phyloP scores from a whole-genome alignment of 2,329 filamentous ascomycete species.

The Alternaria consortialis region DNA sequence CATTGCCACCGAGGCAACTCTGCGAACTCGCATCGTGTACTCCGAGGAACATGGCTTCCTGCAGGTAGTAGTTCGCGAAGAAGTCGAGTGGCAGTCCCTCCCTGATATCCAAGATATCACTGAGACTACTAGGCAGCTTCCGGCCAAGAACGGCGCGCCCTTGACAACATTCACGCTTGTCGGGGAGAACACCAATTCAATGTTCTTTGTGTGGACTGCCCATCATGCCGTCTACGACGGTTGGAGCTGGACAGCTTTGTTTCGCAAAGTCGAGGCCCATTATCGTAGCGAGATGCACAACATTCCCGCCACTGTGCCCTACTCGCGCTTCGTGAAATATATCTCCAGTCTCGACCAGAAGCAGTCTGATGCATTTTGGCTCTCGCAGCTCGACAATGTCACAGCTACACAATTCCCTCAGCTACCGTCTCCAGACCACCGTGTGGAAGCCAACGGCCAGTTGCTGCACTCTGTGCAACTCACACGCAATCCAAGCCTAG shows the following conservation, averaged over 20 bases:
- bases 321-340: conserved; percentile 46
- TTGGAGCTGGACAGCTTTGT: conserved; percentile 41
- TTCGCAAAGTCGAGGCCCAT: conserved; percentile 38
- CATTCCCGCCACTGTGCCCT: conserved; percentile 33
- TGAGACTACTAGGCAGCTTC: conserved; percentile 38
- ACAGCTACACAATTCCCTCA: conserved; percentile 44
- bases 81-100: conserved; percentile 30
- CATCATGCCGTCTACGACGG: conserved; percentile 52
- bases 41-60: conserved; percentile 43
- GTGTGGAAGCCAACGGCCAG: conserved; percentile 42
- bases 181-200: conserved; percentile 18
- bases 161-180: conserved; percentile 28
- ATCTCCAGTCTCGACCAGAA: conserved; percentile 36
- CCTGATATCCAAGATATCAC: conserved; percentile 35
- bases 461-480: conserved; percentile 31
- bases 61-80: conserved; percentile 43
- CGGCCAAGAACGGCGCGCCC: conserved; percentile 37
- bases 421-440: conserved; percentile 43
- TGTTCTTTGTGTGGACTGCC: conserved; percentile 47
- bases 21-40: conserved; percentile 56
- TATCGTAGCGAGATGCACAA: conserved; percentile 23
- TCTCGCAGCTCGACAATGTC: conserved; percentile 37
- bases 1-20: conserved; percentile 55
- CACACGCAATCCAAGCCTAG: conserved; percentile 29
- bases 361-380: conserved; percentile 42